Conservation (phyloP, 1,284 basidiomycete species). For the Ustilago lituana region DNA sequence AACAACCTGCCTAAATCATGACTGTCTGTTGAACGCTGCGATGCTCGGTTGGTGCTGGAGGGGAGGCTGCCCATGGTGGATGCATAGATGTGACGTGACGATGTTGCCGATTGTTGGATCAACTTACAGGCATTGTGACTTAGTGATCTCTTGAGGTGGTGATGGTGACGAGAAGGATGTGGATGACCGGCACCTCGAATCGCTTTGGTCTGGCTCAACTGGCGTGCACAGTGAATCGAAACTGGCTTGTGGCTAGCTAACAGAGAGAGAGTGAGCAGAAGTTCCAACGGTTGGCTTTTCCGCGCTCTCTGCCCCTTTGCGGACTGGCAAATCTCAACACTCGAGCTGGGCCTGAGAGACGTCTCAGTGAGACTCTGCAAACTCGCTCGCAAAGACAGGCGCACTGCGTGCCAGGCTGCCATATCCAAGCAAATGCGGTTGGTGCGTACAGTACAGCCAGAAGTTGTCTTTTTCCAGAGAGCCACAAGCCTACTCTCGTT, state of each 20-base stretch:
- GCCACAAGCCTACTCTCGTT: too few species aligned
- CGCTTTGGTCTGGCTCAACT: constrained; percentile 28
- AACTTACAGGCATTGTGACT: constrained; percentile 55
- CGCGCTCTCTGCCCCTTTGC: too few species aligned
- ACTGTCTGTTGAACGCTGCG: constrained; percentile 2
- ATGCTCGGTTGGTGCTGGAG: background rate
- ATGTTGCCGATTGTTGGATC: constrained; percentile 11
- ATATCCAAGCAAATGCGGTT: too few species aligned
- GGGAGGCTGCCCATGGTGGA: constrained; percentile 3
- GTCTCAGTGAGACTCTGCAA: too few species aligned
- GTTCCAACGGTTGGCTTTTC: too few species aligned
- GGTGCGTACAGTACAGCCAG: too few species aligned
- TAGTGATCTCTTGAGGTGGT: constrained; percentile 54
- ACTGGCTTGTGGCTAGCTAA: background rate
- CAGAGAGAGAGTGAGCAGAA: too few species aligned
- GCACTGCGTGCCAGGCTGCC: too few species aligned
- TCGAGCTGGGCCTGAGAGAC: too few species aligned
- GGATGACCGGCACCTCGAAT: constrained; percentile 34
- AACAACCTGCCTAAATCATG: background rate
- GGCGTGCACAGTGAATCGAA: background rate
- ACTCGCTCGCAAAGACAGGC: too few species aligned
- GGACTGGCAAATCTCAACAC: too few species aligned
- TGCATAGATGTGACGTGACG: constrained; percentile 26
- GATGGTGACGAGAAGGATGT: constrained; percentile 48
- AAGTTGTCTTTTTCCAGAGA: too few species aligned